phyloP scores from a whole-genome alignment of 441 rosid species.

The Monsonia emarginata region DNA sequence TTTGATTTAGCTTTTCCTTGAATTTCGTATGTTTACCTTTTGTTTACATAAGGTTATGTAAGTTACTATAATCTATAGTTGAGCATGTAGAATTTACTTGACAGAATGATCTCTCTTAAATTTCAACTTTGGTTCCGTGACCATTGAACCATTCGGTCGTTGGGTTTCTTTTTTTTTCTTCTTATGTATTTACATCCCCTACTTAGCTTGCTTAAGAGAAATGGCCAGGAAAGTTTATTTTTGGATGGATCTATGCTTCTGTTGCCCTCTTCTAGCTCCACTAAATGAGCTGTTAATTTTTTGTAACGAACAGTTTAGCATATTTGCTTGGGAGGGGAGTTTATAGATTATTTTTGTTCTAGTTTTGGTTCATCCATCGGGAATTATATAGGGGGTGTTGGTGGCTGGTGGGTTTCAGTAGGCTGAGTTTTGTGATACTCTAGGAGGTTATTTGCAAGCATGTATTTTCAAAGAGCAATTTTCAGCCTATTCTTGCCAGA shows the following conservation, averaged over 20 bases:
- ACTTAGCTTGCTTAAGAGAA: background rate
- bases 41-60: background rate
- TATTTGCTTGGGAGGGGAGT: background rate
- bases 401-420: background rate
- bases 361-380: background rate
- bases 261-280: background rate
- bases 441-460: background rate
- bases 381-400: background rate
- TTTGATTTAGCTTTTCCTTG: background rate
- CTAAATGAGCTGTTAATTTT: background rate
- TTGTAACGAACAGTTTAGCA: background rate
- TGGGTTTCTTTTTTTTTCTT: background rate
- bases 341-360: background rate
- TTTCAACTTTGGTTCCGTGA: background rate
- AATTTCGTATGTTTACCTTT: background rate
- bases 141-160: background rate
- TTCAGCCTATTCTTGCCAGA: too few species aligned
- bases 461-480: too few species aligned
- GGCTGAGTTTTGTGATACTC: background rate
- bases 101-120: slow-evolving; percentile 1
- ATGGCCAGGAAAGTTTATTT: background rate
- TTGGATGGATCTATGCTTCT: background rate
- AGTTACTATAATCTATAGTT: background rate
- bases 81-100: background rate
- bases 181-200: background rate